Evolutionary conservation across 1,284 basidiomycete genomes (phyloP), one percentile per base, ranked within the genome.

Genomic region (Ustilago hordei): DNA sequence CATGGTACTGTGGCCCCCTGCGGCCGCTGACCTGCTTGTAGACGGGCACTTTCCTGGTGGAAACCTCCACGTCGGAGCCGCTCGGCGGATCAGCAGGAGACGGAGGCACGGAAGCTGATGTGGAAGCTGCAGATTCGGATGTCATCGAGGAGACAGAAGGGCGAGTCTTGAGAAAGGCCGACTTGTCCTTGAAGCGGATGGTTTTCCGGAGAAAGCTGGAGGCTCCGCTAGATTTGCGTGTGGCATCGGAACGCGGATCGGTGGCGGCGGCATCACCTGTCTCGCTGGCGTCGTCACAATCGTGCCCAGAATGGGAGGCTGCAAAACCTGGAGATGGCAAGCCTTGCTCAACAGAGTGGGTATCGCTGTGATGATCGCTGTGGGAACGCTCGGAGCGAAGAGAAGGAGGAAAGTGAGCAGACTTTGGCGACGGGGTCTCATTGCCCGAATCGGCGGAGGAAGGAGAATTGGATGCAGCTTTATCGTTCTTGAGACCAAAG

Each of bases 11-110:
- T 9, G 19, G 28, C 1, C 75, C 75, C 39, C 75, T 63, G 34
- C 70, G 64, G 31, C 75, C 69, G 58, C 69, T 77, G 5, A 72
- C 34, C 38, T 77, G 75, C 56, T 69, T 77, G 53, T 77, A 77
- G 35, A 41, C 23, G 8, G 53, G 34, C 7, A 54, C 8, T 19
- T 64, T 62, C 11, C 41, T 65, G 2, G 50, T 50, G 15, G 35
- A 39, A 32, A 69, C 65, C 12, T 65, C 69, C 4, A 35, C n/a
- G 8, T 72, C 65, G 5, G 59, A 69, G 38, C 35, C 50, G 38
- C 43, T 45, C 7, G 53, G 52, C 8, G 69, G 60, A n/a, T 76
- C 69, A 2, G 53, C 48, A 35, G 74, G 69, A 32, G 74, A 69
- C 17, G 62, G 59, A 39, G 65, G 69, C 1, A 67, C 74, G 28